phyloP scores from a whole-genome alignment of 2,329 filamentous ascomycete species.

The Fusarium ramigenum region DNA sequence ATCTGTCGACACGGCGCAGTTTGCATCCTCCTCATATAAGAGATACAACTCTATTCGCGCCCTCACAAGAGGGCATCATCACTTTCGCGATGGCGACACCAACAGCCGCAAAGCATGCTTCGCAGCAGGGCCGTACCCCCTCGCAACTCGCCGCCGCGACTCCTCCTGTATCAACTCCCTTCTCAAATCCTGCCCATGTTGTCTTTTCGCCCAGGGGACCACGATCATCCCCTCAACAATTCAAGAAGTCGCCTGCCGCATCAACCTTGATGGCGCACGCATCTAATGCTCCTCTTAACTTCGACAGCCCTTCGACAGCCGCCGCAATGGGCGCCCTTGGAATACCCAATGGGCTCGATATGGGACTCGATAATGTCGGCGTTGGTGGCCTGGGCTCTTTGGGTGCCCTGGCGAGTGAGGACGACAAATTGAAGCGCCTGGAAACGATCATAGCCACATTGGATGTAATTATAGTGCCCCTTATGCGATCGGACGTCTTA shows the following conservation, averaged over 20 bases:
- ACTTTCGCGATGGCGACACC: constrained; percentile 57
- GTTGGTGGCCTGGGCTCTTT: constrained; percentile 58
- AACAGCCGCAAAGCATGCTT: constrained; percentile 59
- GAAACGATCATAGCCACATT: constrained; percentile 61
- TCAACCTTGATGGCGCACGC: constrained; percentile 59
- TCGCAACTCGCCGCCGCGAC: constrained; percentile 66
- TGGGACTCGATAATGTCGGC: constrained; percentile 61
- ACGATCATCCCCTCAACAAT: constrained; percentile 70
- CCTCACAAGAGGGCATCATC: constrained; percentile 24
- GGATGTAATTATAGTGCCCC: constrained; percentile 51
- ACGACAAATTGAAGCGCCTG: constrained; percentile 64
- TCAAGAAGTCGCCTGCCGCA: constrained; percentile 70
- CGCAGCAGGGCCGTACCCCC: constrained; percentile 56
- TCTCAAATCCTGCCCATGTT: constrained; percentile 66
- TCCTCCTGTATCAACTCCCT: constrained; percentile 73
- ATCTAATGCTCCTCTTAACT: constrained; percentile 60
- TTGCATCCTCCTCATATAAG: not conserved
- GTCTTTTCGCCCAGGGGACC: constrained; percentile 68
- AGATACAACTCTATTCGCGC: constrained; percentile 1
- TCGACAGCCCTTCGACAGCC: constrained; percentile 71
- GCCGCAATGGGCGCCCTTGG: constrained; percentile 67
- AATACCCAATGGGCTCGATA: constrained; percentile 61
- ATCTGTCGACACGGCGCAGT: not conserved
- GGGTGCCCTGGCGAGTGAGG: constrained; percentile 56
- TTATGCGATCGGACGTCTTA: not conserved